Evolutionary conservation across 176 grass and related monocot species (phyloP), one percentile per base, ranked within the genome.

Genomic region (Zoysia japonica): DNA sequence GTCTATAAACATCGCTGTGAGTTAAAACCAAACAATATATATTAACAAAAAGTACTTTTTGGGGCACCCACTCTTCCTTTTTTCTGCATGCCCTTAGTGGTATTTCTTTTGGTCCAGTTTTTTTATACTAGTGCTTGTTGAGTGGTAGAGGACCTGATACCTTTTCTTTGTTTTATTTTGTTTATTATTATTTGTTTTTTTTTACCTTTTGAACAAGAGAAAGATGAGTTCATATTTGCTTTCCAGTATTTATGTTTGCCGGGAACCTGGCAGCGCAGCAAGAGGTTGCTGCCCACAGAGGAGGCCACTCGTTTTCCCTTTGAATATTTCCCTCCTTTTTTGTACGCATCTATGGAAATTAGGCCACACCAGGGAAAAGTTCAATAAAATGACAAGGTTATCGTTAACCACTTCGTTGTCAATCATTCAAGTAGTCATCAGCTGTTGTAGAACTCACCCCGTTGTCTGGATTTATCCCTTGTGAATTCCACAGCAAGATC

Each of bases 31-130:
- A 79, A 78, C 69, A 2, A 36, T 62, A 0, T 38, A 59, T n/a
- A 49, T n/a, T 61, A 40, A 65, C 48, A 61, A 12, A 65, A 50
- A 72, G 42, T 61, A 17, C 54, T 47, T 60, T 60, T 71, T 60
- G 43, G 6, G 16, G 11, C 56, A 41, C 14, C 65, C 35, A 51
- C 8, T 35, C 10, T 63, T 78, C 56, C 2, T 1, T 11, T 75
- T 79, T 54, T 55, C 7, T 6, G 38, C 71, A 70, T 36, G 35
- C 37, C 64, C 20, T 74, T 47, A 74, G 69, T 75, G 70, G 47
- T 47, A 49, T 47, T 70, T 47, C 64, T 88, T 80, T 80, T 70
- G 54, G 64, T 63, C 83, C 67, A 84, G 55, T 80, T 79, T 57
- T 51, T 16, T 42, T 12, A 42, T 5, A 47, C 3, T 80, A 61